phyloP scores from a whole-genome alignment of 352 stramenopile genomes.

The Hyaloperonospora brassicae region DNA sequence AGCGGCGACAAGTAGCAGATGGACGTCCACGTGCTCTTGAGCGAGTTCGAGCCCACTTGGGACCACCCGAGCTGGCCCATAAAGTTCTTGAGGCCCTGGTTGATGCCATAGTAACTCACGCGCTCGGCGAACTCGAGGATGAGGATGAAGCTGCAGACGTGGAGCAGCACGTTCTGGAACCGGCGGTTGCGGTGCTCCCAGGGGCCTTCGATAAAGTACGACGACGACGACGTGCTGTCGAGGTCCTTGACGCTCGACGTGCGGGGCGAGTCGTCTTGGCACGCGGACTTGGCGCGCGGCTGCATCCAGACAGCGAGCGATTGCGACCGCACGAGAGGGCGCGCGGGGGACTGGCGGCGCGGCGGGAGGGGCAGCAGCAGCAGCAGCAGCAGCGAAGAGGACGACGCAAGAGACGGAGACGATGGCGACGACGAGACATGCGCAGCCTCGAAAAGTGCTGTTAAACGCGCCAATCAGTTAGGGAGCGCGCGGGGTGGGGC shows the following conservation, averaged over 20 bases:
- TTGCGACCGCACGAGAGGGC: too few species aligned
- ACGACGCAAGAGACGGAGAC: too few species aligned
- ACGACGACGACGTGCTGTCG: slow-evolving; percentile 42
- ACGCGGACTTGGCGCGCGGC: neutral
- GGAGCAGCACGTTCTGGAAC: slow-evolving; percentile 77
- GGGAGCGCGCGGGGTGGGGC: too few species aligned
- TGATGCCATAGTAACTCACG: slow-evolving; percentile 85
- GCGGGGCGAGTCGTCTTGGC: neutral
- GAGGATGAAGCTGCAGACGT: slow-evolving; percentile 83
- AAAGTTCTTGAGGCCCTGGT: slow-evolving; percentile 84
- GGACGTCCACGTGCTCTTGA: slow-evolving; percentile 86
- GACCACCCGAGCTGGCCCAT: slow-evolving; percentile 68
- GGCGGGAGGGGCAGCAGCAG: too few species aligned
- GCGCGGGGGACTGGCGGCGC: neutral
- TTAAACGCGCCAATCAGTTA: too few species aligned
- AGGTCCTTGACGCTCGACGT: neutral
- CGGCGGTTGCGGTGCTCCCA: slow-evolving; percentile 72
- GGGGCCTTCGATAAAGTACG: slow-evolving; percentile 65
- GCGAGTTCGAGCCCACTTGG: slow-evolving; percentile 73
- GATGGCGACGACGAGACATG: too few species aligned
- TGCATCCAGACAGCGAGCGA: too few species aligned
- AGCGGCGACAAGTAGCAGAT: slow-evolving; percentile 82
- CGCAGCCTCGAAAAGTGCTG: too few species aligned
- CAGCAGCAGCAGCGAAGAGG: too few species aligned
- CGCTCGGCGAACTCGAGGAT: slow-evolving; percentile 82